Conservation (phyloP, 179 eudicot genomes). For the Beta corolliflora region DNA sequence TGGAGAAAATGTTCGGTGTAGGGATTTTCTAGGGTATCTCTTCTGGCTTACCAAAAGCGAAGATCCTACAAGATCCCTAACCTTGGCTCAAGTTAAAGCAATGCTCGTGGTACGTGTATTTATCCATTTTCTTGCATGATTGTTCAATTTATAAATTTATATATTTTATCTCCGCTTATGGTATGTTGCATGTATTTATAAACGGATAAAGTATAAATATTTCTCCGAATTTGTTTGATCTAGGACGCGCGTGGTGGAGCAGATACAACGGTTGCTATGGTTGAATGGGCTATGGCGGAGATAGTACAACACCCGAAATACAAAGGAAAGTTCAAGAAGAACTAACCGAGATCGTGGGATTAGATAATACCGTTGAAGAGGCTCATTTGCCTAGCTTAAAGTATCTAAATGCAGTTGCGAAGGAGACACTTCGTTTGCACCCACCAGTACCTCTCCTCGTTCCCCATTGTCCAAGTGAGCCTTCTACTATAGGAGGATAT, state of each 20-base stretch:
- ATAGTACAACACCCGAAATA: slow-evolving; percentile 39
- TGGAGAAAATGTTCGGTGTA: not conserved
- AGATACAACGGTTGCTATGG: slow-evolving; percentile 51
- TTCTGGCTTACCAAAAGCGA: slow-evolving; percentile 23
- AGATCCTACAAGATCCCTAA: slow-evolving; percentile 27
- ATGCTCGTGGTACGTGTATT: not conserved
- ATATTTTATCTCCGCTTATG: too few species aligned
- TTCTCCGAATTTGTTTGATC: not conserved
- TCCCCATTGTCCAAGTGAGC: too few species aligned
- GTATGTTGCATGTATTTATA: not conserved
- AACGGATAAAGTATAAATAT: not conserved
- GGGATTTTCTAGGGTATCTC: slow-evolving; percentile 26
- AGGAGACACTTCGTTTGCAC: too few species aligned
- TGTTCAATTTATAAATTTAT: not conserved
- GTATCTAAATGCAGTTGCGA: too few species aligned
- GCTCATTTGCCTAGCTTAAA: too few species aligned
- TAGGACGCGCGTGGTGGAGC: slow-evolving; percentile 42
- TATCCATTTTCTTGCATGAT: not conserved
- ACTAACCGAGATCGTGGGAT: too few species aligned
- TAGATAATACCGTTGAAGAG: too few species aligned
- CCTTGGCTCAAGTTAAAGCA: slow-evolving; percentile 29
- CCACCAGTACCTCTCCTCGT: too few species aligned
- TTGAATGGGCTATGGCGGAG: slow-evolving; percentile 59
- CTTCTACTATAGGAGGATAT: too few species aligned
- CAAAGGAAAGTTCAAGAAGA: too few species aligned